A percentile compares a stretch with the other conserved stretches of the same genome.
phyloP scores from a whole-genome alignment of 179 eudicot species.

The Drosera spatulata region DNA sequence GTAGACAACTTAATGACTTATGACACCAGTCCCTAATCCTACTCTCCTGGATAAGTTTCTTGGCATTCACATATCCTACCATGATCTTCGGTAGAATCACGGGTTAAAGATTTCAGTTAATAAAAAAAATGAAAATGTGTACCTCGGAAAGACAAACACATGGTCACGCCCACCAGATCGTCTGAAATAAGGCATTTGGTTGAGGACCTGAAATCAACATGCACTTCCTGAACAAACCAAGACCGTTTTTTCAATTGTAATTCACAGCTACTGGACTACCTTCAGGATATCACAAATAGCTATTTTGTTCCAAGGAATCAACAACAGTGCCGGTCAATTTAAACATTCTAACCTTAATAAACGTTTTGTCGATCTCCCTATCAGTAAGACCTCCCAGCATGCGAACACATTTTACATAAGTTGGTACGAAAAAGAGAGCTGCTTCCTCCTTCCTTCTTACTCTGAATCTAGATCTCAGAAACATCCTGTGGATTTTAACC shows the following conservation, averaged over 20 bases:
- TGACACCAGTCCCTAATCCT: no score
- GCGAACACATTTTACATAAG: constrained; percentile 82
- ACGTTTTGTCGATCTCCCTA: constrained; percentile 84
- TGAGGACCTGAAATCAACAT: constrained; percentile 64
- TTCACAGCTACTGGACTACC: no score
- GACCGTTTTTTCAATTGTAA: no score
- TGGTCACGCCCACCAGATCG: constrained; percentile 91
- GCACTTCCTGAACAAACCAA: not conserved
- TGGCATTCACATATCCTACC: no score
- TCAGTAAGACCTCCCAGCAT: constrained; percentile 92
- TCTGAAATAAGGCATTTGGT: constrained; percentile 96
- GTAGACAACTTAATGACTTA: no score
- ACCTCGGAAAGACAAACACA: constrained; percentile 93
- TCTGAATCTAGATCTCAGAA: constrained; percentile 66
- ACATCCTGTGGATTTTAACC: constrained; percentile 85
- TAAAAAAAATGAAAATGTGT: not conserved
- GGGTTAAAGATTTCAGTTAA: no score
- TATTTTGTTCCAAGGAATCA: no score
- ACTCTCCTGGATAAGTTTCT: no score
- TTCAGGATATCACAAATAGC: no score
- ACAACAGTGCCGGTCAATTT: not conserved
- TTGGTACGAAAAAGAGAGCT: constrained; percentile 83
- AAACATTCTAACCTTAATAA: constrained; percentile 51
- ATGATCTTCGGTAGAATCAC: no score
- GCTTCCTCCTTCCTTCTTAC: constrained; percentile 71